Conservation (phyloP, 2,329 filamentous ascomycete genomes). For the Juglanconis juglandina region DNA sequence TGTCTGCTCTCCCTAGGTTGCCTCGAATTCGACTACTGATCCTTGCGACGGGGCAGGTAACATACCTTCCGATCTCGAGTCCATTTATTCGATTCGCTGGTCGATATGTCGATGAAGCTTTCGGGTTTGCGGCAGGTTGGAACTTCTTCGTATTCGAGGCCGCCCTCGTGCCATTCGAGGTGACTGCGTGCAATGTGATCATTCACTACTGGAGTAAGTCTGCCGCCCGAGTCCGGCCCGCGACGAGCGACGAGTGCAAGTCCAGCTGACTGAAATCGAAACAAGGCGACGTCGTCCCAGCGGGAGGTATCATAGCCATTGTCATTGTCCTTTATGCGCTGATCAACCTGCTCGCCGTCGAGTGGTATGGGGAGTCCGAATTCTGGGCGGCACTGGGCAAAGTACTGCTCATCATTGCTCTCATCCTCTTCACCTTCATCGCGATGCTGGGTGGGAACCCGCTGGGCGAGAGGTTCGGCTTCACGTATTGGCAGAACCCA, state of each 20-base stretch:
- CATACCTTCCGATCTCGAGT: conserved; percentile 71
- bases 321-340: conserved; percentile 48
- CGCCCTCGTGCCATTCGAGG: conserved; percentile 63
- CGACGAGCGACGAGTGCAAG: background rate
- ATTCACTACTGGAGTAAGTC: conserved; percentile 56
- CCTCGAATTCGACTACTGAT: background rate
- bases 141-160: conserved; percentile 73
- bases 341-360: conserved; percentile 25
- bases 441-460: conserved; percentile 83
- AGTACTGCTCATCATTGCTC: conserved; percentile 65
- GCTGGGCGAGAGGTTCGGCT: conserved; percentile 66
- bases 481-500: conserved; percentile 63
- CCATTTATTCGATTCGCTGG: conserved; percentile 77
- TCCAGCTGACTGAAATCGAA: background rate
- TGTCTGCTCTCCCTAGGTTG: background rate
- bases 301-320: conserved; percentile 56
- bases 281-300: conserved; percentile 42
- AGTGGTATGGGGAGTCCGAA: conserved; percentile 23
- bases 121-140: conserved; percentile 70
- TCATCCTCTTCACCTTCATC: conserved; percentile 76
- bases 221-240: background rate
- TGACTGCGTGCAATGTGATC: conserved; percentile 62
- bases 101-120: conserved; percentile 70
- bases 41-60: conserved; percentile 36
- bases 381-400: conserved; percentile 73